These are phyloP conservation scores for Coniferiporia sulphurascens DNA, from an alignment of 1,284 basidiomycete genomes.

Conservation along the genomic window DNA sequence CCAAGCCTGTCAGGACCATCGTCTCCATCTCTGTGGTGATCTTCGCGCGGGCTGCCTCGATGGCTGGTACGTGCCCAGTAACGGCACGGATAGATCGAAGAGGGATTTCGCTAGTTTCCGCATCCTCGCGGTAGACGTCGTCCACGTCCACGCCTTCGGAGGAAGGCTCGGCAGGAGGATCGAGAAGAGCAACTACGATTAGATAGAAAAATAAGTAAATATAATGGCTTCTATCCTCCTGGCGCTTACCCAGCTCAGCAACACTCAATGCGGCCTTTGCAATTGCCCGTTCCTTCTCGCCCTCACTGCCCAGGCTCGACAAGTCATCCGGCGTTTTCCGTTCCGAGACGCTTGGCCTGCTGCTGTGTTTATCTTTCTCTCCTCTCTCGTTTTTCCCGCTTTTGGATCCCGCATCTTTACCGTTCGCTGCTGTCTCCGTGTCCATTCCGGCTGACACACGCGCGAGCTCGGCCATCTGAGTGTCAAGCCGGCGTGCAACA, in stretches of 20 bases:
- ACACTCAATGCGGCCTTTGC: conserved; percentile 88
- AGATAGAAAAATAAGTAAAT: background rate
- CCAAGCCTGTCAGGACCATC: conserved; percentile 78
- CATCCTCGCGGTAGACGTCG: background rate
- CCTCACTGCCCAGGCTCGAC: conserved; percentile 44
- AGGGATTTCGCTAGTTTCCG: conserved; percentile 33
- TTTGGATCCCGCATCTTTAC: too few relatives aligned
- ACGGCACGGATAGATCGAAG: conserved; percentile 71
- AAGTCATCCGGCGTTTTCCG: conserved; percentile 5
- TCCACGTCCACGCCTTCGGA: background rate
- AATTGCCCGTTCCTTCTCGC: conserved; percentile 79
- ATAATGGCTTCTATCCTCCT: background rate
- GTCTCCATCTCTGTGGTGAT: conserved; percentile 83
- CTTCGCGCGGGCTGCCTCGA: conserved; percentile 63
- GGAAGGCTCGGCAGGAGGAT: background rate
- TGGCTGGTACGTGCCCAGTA: conserved; percentile 60
- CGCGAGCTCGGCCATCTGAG: conserved; percentile 70
- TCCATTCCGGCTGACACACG: conserved; percentile 21
- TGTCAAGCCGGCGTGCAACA: conserved; percentile 73
- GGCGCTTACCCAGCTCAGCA: conserved; percentile 73
- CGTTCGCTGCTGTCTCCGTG: conserved; percentile 18
- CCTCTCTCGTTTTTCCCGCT: background rate
- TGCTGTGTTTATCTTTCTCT: background rate
- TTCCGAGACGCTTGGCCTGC: background rate
- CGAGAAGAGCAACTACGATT: conserved; percentile 11